Evolutionary conservation across 2,329 filamentous ascomycete species (phyloP).

Genomic region (Aspergillus clavatus): DNA sequence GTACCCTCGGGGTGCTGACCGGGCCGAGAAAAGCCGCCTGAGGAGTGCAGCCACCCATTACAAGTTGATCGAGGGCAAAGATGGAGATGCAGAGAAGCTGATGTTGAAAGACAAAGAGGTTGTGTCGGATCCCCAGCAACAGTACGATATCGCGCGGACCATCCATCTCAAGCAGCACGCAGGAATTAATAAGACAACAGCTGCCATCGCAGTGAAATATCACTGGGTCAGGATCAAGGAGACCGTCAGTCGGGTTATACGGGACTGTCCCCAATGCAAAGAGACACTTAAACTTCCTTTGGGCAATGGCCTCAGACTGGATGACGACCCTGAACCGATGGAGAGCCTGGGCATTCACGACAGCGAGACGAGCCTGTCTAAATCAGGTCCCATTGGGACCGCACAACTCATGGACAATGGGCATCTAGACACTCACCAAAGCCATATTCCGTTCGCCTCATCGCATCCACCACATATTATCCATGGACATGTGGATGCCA

Average conservation of each 20-base stretch:
- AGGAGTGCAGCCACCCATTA: slow-evolving; percentile 93
- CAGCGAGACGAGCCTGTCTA: slow-evolving; percentile 10
- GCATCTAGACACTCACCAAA: slow-evolving; percentile 17
- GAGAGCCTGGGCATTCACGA: slow-evolving; percentile 3
- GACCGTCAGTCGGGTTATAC: slow-evolving; percentile 90
- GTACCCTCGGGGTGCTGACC: slow-evolving; percentile 88
- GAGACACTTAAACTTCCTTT: slow-evolving; percentile 61
- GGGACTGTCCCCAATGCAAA: slow-evolving; percentile 85
- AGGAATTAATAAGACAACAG: slow-evolving; percentile 97
- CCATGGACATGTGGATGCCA: slow-evolving; percentile 33
- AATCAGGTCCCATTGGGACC: slow-evolving; percentile 9
- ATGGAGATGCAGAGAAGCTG: slow-evolving; percentile 61
- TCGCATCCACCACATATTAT: slow-evolving; percentile 29
- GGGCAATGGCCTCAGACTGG: slow-evolving; percentile 25
- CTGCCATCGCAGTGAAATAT: slow-evolving; percentile 85
- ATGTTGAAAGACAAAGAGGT: slow-evolving; percentile 99
- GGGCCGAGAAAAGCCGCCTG: slow-evolving; percentile 90
- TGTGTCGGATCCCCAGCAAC: slow-evolving; percentile 78
- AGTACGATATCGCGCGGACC: slow-evolving; percentile 80
- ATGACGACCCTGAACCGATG: slow-evolving; percentile 19
- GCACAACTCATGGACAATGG: slow-evolving; percentile 21
- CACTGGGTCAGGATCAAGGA: slow-evolving; percentile 99
- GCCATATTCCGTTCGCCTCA: slow-evolving; percentile 31
- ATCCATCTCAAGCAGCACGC: slow-evolving; percentile 74
- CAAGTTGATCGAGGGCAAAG: slow-evolving; percentile 60